phyloP scores from a whole-genome alignment of 192 early-diverging fungal genomes.

The Umbelopsis sp. region DNA sequence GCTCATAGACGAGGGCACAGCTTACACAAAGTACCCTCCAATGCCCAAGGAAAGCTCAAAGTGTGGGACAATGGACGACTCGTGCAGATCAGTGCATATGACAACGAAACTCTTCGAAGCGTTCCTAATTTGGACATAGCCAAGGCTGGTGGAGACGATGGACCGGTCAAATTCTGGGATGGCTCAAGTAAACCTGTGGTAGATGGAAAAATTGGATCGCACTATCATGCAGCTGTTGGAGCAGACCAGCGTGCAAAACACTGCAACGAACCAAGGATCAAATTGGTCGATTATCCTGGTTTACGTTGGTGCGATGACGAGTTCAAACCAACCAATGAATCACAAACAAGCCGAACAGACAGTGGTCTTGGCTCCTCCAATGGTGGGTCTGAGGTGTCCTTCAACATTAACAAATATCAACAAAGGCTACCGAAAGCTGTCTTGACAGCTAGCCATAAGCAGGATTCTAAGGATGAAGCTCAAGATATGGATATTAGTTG shows the following conservation, averaged over 20 bases:
- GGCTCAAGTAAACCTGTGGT: background rate
- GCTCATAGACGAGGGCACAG: background rate
- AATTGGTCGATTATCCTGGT: constrained; percentile 11
- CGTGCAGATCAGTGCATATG: constrained; percentile 8
- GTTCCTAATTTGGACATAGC: background rate
- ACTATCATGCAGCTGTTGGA: constrained; percentile 10
- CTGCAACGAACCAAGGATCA: background rate
- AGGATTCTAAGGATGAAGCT: background rate
- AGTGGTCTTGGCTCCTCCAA: background rate
- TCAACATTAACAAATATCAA: background rate
- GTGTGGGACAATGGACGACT: constrained; percentile 8
- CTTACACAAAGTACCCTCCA: background rate
- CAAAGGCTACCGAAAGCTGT: background rate
- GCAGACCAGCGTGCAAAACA: constrained; percentile 8
- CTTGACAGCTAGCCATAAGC: no score
- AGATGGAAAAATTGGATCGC: constrained; percentile 3
- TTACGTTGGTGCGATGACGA: constrained; percentile 1
- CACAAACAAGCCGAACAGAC: background rate
- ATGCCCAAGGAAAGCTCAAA: background rate
- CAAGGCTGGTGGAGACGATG: constrained; percentile 4
- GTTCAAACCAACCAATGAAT: background rate
- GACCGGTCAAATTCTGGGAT: background rate
- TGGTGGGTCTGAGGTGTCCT: background rate
- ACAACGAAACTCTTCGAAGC: background rate
- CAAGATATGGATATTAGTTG: no score